Evolutionary conservation across 192 early-diverging fungal genomes (phyloP), one percentile per base, ranked within the genome.

Genomic region (Podochytrium sp.): DNA sequence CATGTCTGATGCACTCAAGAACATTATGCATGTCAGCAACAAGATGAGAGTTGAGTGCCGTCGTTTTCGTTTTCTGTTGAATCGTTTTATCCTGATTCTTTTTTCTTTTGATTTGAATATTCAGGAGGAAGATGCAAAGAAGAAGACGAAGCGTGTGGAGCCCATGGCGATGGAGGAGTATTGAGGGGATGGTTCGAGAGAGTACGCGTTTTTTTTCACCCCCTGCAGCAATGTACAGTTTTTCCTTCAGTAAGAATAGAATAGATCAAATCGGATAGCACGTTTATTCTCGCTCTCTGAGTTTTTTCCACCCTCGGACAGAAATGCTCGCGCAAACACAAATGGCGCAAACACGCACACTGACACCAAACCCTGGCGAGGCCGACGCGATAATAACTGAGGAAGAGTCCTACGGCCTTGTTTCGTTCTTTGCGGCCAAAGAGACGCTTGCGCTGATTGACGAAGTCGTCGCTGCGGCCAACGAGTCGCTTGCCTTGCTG

Each of bases 1-100:
- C 76, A 86, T 86, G 84, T 29, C 53, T 16, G 74, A 75, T 34
- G 61, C 74, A 0, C 56, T 75, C 35, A 75, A 75, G 65, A 65
- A 65, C n/a, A 67, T 75, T 35, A 75, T 67, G 41, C 62, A 75
- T 34, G 74, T 74, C 10, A 65, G 61, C 16, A 74, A 74, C 50
- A 74, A 74, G 29, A 53, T 63, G 72, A 63, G 41, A 52, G 72
- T 56, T 10, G 7, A 16, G 4, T 50, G 65, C 30, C 25, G 62
- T n/a, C 37, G 12, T n/a, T 43, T 39, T 38, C 34, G 25, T 52
- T 32, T 32, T 29, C 29, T n/a, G n/a, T n/a, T n/a, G n/a, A n/a
- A 2, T 63, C 0, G 32, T 42, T 40, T 30, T 67, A 18, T 23
- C 10, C 6, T 72, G 2, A 58, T 49, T 33, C 25, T 7, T 37